Conservation (phyloP, 768 basidiomycete species). For the Sutorius australiensis region DNA sequence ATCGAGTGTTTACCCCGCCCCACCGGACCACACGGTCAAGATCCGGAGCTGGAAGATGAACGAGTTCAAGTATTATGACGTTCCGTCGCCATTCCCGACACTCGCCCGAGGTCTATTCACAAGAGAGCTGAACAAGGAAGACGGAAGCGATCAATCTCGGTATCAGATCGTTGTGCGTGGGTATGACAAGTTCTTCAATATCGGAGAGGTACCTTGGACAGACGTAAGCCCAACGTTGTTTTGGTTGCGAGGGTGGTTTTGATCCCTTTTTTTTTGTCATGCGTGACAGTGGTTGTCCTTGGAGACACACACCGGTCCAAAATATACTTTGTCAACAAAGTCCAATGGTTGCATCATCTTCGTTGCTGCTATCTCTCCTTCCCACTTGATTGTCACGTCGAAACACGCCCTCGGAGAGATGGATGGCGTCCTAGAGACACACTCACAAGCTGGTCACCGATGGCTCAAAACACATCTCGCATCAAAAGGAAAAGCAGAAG, state of each 20-base stretch:
- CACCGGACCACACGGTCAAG: slow-evolving; percentile 49
- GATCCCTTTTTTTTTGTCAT: background rate
- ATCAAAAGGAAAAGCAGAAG: slow-evolving; percentile 61
- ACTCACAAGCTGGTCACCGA: slow-evolving; percentile 77
- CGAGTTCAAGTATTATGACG: slow-evolving; percentile 89
- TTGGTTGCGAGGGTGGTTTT: background rate
- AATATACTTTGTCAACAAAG: slow-evolving; percentile 87
- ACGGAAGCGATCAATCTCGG: slow-evolving; percentile 31
- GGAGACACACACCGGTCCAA: slow-evolving; percentile 61
- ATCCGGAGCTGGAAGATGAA: slow-evolving; percentile 96
- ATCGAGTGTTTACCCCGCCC: slow-evolving; percentile 52
- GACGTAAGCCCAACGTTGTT: slow-evolving; percentile 50
- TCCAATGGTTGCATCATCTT: slow-evolving; percentile 98
- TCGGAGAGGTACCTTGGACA: slow-evolving; percentile 94
- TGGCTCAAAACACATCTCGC: slow-evolving; percentile 70
- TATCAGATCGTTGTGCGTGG: slow-evolving; percentile 80
- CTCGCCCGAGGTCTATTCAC: slow-evolving; percentile 93
- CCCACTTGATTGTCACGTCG: slow-evolving; percentile 78
- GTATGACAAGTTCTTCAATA: slow-evolving; percentile 99
- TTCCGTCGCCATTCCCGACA: slow-evolving; percentile 90
- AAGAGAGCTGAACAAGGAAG: slow-evolving; percentile 38
- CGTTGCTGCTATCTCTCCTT: slow-evolving; percentile 75
- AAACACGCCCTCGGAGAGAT: slow-evolving; percentile 84
- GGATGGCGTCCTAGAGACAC: slow-evolving; percentile 44
- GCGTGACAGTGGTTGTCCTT: slow-evolving; percentile 69